phyloP scores from a whole-genome alignment of 352 stramenopile species.

The Plasmopara viticola region DNA sequence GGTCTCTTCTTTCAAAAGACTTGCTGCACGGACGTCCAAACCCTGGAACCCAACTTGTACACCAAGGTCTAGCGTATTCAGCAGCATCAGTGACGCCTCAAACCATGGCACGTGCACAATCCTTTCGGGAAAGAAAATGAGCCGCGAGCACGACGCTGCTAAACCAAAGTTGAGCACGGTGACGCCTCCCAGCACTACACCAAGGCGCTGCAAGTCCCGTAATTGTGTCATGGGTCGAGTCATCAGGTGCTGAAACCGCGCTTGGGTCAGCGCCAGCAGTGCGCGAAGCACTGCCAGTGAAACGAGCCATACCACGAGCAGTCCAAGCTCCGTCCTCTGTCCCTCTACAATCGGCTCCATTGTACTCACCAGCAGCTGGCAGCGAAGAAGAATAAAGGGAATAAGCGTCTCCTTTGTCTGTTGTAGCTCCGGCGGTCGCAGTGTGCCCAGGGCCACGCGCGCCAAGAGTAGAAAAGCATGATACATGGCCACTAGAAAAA shows the following conservation, averaged over 20 bases:
- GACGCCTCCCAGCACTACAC: slow-evolving; percentile 32
- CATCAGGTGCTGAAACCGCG: slow-evolving; percentile 60
- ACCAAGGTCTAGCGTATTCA: slow-evolving; percentile 59
- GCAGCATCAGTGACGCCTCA: slow-evolving; percentile 56
- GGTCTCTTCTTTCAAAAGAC: slow-evolving; percentile 23
- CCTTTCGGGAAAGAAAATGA: slow-evolving; percentile 39
- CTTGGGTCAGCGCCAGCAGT: slow-evolving; percentile 52
- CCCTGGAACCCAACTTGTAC: slow-evolving; percentile 68
- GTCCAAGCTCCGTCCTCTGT: slow-evolving; percentile 29
- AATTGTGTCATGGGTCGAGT: slow-evolving; percentile 57
- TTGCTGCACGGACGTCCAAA: slow-evolving; percentile 36
- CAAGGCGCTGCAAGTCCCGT: slow-evolving; percentile 49
- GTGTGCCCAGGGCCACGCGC: slow-evolving; percentile 33
- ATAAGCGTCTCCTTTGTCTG: slow-evolving; percentile 79
- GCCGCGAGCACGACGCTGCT: slow-evolving; percentile 29
- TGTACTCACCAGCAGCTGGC: slow-evolving; percentile 62
- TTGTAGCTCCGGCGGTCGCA: slow-evolving; percentile 54
- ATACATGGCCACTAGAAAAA: slow-evolving; percentile 64
- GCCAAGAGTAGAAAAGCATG: slow-evolving; percentile 52
- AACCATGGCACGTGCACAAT: slow-evolving; percentile 73
- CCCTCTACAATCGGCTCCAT: slow-evolving; percentile 32
- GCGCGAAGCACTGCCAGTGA: slow-evolving; percentile 52
- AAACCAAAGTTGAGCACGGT: slow-evolving; percentile 40
- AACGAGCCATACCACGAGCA: slow-evolving; percentile 65
- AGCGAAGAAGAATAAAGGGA: slow-evolving; percentile 69